These are phyloP conservation scores for Panicum hallii DNA, from an alignment of 202 grass and related monocot species.

Conservation along the genomic window DNA sequence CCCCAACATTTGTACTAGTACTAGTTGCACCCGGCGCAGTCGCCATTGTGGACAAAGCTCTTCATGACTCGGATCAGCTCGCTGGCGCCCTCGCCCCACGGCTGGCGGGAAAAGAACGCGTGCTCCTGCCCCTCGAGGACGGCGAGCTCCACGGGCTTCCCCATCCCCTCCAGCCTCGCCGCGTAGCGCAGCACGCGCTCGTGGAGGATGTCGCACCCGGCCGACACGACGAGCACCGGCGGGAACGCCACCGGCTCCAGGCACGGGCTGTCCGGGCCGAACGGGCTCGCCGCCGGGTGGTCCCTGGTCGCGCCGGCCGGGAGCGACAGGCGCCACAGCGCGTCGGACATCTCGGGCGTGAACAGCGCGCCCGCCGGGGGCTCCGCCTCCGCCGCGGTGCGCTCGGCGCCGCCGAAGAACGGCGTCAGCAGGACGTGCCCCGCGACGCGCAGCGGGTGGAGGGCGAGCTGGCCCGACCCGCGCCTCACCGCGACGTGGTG, in stretches of 20 bases:
- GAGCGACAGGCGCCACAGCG: slow-evolving; percentile 59
- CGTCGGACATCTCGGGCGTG: slow-evolving; percentile 41
- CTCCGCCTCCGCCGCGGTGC: slow-evolving; percentile 38
- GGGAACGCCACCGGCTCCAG: slow-evolving; percentile 28
- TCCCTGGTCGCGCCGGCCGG: slow-evolving; percentile 51
- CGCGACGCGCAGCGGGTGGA: slow-evolving; percentile 19
- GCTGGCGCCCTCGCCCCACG: background rate
- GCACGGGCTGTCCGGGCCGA: slow-evolving; percentile 8
- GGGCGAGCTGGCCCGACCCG: background rate
- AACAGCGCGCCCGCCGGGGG: slow-evolving; percentile 24
- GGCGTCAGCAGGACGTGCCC: slow-evolving; percentile 52
- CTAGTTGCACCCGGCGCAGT: background rate
- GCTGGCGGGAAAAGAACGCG: slow-evolving; percentile 47
- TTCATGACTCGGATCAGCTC: slow-evolving; percentile 1
- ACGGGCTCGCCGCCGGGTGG: slow-evolving; percentile 49
- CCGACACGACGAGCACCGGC: slow-evolving; percentile 49
- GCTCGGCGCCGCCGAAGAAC: slow-evolving; percentile 53
- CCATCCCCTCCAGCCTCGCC: slow-evolving; percentile 44
- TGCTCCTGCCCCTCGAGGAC: slow-evolving; percentile 49
- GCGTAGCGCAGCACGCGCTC: slow-evolving; percentile 52
- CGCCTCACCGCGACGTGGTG: slow-evolving; percentile 51
- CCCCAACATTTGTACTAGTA: background rate
- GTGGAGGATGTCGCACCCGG: slow-evolving; percentile 45
- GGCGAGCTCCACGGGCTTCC: slow-evolving; percentile 41
- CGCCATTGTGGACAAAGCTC: background rate